phyloP scores from a whole-genome alignment of 2,329 filamentous ascomycete species.

The Colletotrichum shisoi region DNA sequence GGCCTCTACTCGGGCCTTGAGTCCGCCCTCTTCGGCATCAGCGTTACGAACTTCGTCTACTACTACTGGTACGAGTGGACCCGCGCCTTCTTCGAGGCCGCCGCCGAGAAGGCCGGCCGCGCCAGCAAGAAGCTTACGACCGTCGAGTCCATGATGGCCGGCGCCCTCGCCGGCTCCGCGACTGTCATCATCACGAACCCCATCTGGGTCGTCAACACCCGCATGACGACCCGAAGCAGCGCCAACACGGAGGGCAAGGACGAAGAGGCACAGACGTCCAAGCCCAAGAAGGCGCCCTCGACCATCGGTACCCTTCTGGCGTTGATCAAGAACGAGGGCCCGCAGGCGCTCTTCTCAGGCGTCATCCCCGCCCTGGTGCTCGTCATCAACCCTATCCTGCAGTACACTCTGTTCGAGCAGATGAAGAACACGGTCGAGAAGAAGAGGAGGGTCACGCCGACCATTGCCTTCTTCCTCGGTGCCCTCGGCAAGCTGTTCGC shows the following conservation, averaged over 20 bases:
- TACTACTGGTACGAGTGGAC: slow-evolving; percentile 99
- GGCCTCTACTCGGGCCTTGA: slow-evolving; percentile 94
- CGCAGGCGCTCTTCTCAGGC: slow-evolving; percentile 84
- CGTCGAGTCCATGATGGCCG: slow-evolving; percentile 91
- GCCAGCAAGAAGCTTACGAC: slow-evolving; percentile 85
- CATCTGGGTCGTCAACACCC: slow-evolving; percentile 99
- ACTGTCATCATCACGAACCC: slow-evolving; percentile 97
- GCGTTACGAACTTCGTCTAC: slow-evolving; percentile 98
- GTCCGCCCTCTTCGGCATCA: slow-evolving; percentile 95
- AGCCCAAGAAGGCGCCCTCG: slow-evolving; percentile 64
- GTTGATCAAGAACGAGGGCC: slow-evolving; percentile 84
- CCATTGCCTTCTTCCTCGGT: slow-evolving; percentile 87
- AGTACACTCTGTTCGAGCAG: slow-evolving; percentile 99
- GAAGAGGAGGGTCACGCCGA: slow-evolving; percentile 76
- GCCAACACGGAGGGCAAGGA: slow-evolving; percentile 46
- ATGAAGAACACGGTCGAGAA: slow-evolving; percentile 90
- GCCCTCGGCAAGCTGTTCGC: slow-evolving; percentile 94
- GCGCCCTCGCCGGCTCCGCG: slow-evolving; percentile 89
- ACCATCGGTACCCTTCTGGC: slow-evolving; percentile 83
- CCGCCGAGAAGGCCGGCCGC: slow-evolving; percentile 75
- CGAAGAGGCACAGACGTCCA: slow-evolving; percentile 54
- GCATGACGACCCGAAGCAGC: slow-evolving; percentile 86
- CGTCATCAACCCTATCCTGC: slow-evolving; percentile 96
- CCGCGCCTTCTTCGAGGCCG: slow-evolving; percentile 81
- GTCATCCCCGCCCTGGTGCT: slow-evolving; percentile 91